Evolutionary conservation across 495 filamentous ascomycete species (phyloP).

Genomic region (Venustampulla echinocandica): DNA sequence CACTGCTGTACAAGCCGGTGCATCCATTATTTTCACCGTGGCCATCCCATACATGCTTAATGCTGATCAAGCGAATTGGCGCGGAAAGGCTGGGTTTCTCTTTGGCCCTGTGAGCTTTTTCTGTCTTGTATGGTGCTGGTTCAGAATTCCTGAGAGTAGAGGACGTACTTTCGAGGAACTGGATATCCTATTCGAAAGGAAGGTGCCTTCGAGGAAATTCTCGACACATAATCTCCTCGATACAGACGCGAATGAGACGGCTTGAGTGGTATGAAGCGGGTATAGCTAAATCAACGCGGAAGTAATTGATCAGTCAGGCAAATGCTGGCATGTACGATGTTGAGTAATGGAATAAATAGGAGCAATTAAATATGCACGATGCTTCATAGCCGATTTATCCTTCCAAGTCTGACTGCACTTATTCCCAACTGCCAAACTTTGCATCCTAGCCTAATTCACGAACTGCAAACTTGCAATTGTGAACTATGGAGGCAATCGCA

Average conservation of each 20-base stretch:
- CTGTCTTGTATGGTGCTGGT: constrained; percentile 32
- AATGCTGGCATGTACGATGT: too few species aligned
- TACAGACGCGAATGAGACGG: neutral
- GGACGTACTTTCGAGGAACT: constrained; percentile 33
- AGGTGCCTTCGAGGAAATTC: constrained; percentile 32
- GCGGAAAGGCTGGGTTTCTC: constrained; percentile 64
- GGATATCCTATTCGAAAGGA: constrained; percentile 39
- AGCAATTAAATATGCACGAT: too few species aligned
- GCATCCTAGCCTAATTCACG: too few species aligned
- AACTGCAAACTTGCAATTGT: too few species aligned
- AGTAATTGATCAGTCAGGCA: too few species aligned
- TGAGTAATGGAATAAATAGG: too few species aligned
- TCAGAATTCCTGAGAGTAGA: constrained; percentile 54
- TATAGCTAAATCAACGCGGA: too few species aligned
- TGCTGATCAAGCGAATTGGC: constrained; percentile 60
- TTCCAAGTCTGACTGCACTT: too few species aligned
- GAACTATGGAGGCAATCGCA: too few species aligned
- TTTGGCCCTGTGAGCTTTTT: constrained; percentile 45
- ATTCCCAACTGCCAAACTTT: too few species aligned
- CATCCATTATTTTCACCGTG: constrained; percentile 57
- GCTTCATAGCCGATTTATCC: too few species aligned
- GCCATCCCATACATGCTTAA: constrained; percentile 69
- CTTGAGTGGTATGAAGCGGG: too few species aligned
- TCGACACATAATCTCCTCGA: constrained; percentile 16
- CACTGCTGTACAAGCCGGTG: constrained; percentile 59